phyloP scores from a whole-genome alignment of 2,329 filamentous ascomycete genomes.

The Sporothrix globosa region DNA sequence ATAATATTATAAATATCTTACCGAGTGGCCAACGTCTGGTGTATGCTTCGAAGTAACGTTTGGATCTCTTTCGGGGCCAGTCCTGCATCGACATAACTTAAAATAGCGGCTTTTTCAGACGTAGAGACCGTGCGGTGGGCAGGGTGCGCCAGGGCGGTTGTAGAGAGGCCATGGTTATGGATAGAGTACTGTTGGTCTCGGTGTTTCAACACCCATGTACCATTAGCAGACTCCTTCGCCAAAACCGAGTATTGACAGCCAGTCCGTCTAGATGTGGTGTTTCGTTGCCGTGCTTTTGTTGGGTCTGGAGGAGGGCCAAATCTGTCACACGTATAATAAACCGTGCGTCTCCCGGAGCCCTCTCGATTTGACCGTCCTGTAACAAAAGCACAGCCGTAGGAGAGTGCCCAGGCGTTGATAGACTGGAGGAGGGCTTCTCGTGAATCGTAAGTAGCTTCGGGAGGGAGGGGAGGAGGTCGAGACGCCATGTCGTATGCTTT shows the following conservation, averaged over 20 bases:
- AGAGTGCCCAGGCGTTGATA: conserved; percentile 19
- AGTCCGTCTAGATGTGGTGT: neutral
- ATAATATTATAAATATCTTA: neutral
- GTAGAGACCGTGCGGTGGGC: neutral
- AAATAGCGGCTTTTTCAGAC: neutral
- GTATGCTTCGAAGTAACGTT: neutral
- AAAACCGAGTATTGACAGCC: neutral
- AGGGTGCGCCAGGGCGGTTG: neutral
- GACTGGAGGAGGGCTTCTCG: conserved; percentile 3
- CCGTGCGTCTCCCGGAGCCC: no score
- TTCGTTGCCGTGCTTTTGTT: neutral
- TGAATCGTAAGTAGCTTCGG: conserved; percentile 13
- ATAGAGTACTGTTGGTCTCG: neutral
- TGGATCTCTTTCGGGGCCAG: neutral
- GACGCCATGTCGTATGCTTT: neutral
- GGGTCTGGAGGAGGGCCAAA: neutral
- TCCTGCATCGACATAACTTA: no score
- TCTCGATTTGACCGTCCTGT: neutral
- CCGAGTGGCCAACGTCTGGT: neutral
- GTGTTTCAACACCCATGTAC: neutral
- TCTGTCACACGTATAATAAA: neutral
- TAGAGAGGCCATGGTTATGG: neutral
- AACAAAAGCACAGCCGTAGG: neutral
- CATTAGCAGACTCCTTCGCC: neutral
- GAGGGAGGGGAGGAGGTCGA: neutral